Percentiles rank a stretch among this genome's conserved stretches.
These are phyloP conservation scores for Gleditsia sinensis DNA, from an alignment of 306 rosid genomes.

Conservation along the genomic window DNA sequence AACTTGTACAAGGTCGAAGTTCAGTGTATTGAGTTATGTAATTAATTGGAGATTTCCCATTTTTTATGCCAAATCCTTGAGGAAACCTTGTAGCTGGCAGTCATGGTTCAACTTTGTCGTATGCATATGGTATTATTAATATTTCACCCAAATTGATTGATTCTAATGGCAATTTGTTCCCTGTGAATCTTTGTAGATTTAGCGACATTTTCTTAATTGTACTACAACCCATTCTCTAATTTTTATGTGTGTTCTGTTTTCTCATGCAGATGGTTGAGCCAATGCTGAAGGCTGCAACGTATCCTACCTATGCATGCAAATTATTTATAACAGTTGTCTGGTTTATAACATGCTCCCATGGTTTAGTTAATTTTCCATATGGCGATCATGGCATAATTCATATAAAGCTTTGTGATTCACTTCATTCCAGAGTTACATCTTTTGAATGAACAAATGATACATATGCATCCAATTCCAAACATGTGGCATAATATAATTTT, in stretches of 20 bases:
- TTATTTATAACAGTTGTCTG: slow-evolving; percentile 2
- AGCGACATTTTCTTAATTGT: slow-evolving; percentile 16
- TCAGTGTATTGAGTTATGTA: no score
- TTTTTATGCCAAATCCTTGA: no score
- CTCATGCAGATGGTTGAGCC: slow-evolving; percentile 89
- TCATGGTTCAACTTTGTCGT: no score
- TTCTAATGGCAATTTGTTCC: not conserved
- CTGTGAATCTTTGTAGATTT: not conserved
- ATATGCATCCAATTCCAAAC: not conserved
- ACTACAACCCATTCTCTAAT: slow-evolving; percentile 5
- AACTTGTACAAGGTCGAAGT: no score
- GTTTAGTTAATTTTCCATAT: slow-evolving; percentile 12
- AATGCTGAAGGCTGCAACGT: slow-evolving; percentile 83
- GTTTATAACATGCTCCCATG: not conserved
- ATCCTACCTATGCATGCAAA: slow-evolving; percentile 49
- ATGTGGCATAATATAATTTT: not conserved
- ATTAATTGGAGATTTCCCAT: no score
- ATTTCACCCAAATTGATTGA: no score
- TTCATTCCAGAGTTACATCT: not conserved
- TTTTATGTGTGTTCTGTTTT: slow-evolving; percentile 20
- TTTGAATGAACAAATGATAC: slow-evolving; percentile 19
- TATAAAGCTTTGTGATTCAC: not conserved
- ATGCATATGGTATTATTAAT: no score
- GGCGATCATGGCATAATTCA: not conserved
- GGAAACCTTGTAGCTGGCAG: no score